Evolutionary conservation across 192 early-diverging fungal species (phyloP).

Genomic region (Chytriomyces confervae): DNA sequence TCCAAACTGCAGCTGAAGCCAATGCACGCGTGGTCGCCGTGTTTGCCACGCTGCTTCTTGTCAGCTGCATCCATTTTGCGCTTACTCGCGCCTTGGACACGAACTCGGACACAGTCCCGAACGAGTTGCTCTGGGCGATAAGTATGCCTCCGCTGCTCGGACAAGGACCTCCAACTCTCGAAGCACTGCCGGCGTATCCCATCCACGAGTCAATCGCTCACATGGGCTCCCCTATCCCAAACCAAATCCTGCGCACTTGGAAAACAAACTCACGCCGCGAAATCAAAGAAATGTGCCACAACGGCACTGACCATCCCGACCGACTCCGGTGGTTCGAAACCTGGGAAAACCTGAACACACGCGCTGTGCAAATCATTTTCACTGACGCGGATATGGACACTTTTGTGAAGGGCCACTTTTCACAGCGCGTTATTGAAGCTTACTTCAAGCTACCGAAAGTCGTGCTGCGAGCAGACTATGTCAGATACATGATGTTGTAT

Average conservation of each 20-base stretch:
- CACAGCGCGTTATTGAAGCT: slow-evolving; percentile 16
- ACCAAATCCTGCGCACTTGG: slow-evolving; percentile 31
- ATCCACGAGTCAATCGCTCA: slow-evolving; percentile 3
- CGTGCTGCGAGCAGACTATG: slow-evolving; percentile 26
- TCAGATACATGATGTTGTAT: slow-evolving; percentile 32
- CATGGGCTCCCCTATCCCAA: slow-evolving; percentile 11
- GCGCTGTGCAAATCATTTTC: slow-evolving; percentile 25
- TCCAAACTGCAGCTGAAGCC: too few species aligned
- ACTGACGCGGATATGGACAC: slow-evolving; percentile 27
- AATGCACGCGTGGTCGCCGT: too few species aligned
- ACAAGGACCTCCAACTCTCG: background rate
- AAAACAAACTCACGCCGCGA: slow-evolving; percentile 15
- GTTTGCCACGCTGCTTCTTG: too few species aligned
- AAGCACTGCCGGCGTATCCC: slow-evolving; percentile 12
- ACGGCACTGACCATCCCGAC: slow-evolving; percentile 23
- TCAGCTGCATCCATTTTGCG: too few species aligned
- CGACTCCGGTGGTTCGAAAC: slow-evolving; percentile 9
- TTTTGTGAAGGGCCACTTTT: slow-evolving; percentile 25
- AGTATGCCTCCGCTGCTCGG: too few species aligned
- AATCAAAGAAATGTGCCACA: slow-evolving; percentile 10
- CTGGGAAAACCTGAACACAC: slow-evolving; percentile 23
- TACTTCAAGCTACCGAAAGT: slow-evolving; percentile 30
- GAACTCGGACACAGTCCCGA: too few species aligned
- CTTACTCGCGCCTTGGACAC: too few species aligned
- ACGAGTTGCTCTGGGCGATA: too few species aligned